Percentiles rank a stretch among this genome's conserved stretches.
These are phyloP conservation scores for Metarhizium sp. DNA, from an alignment of 2,329 filamentous ascomycete species.

Conservation along the genomic window DNA sequence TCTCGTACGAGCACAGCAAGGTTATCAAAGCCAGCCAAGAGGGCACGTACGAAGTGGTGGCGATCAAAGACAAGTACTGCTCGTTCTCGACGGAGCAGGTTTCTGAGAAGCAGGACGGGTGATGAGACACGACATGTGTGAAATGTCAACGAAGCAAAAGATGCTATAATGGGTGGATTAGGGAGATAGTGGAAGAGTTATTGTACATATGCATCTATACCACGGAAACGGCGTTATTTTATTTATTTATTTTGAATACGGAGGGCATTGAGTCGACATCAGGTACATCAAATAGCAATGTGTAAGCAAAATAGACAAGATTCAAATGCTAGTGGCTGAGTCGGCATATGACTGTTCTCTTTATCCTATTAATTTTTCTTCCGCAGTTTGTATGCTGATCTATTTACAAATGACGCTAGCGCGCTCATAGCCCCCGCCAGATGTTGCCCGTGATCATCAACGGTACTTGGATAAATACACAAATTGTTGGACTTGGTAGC, in stretches of 20 bases:
- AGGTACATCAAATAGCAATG: constrained; percentile 2
- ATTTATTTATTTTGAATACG: constrained; percentile 8
- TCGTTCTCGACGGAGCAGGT: constrained; percentile 68
- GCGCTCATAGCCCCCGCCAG: too few species aligned
- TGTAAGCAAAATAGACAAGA: background rate
- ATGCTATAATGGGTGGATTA: constrained; percentile 7
- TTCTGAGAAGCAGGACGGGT: constrained; percentile 31
- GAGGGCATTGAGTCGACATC: background rate
- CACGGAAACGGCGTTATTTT: constrained; percentile 6
- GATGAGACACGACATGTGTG: background rate
- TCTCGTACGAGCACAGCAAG: constrained; percentile 73
- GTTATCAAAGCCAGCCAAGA: constrained; percentile 80
- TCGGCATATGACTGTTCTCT: background rate
- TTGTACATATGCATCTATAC: constrained; percentile 17
- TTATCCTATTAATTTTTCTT: background rate
- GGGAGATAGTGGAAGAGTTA: constrained; percentile 9
- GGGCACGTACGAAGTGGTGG: constrained; percentile 94
- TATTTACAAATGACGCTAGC: too few species aligned
- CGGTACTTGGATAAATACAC: background rate
- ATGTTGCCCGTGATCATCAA: background rate
- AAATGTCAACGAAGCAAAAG: constrained; percentile 29
- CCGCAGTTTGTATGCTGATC: background rate
- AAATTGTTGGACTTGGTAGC: background rate
- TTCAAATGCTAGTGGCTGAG: background rate
- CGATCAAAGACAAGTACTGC: constrained; percentile 90